These are phyloP conservation scores for Aureobasidium lini DNA, from an alignment of 2,329 filamentous ascomycete species.

Conservation along the genomic window DNA sequence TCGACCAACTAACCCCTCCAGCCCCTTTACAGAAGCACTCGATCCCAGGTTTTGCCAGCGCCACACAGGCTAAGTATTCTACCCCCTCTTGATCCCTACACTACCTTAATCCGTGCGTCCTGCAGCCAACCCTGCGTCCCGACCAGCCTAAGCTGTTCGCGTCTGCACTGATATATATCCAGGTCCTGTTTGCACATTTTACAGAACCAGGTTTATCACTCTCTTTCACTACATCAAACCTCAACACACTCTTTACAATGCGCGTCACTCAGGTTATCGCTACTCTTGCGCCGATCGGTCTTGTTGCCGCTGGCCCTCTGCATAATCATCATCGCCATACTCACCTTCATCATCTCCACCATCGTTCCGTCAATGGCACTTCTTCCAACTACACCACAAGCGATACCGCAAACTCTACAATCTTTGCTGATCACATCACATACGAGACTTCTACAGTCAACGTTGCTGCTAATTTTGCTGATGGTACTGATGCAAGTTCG, in stretches of 20 bases:
- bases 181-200: slow-evolving; percentile 11
- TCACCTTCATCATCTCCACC: slow-evolving; percentile 11
- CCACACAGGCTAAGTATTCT: slow-evolving; percentile 12
- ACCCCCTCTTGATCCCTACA: slow-evolving; percentile 7
- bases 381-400: neutral
- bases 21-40: slow-evolving; percentile 12
- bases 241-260: slow-evolving; percentile 10
- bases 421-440: slow-evolving; percentile 6
- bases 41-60: slow-evolving; percentile 6
- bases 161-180: slow-evolving; percentile 14
- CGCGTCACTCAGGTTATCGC: slow-evolving; percentile 8
- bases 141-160: slow-evolving; percentile 3
- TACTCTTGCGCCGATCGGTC: neutral
- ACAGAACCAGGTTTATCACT: slow-evolving; percentile 7
- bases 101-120: slow-evolving; percentile 11
- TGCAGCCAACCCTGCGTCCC: slow-evolving; percentile 4
- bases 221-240: slow-evolving; percentile 2
- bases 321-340: neutral
- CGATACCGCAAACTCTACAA: neutral
- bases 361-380: slow-evolving; percentile 6
- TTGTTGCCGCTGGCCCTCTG: slow-evolving; percentile 3
- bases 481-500: slow-evolving; percentile 6
- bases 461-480: neutral
- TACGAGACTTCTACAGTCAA: slow-evolving; percentile 11
- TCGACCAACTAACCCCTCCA: slow-evolving; percentile 10